Evolutionary conservation across 2,329 filamentous ascomycete species (phyloP).

Genomic region (Didymella keratinophila): DNA sequence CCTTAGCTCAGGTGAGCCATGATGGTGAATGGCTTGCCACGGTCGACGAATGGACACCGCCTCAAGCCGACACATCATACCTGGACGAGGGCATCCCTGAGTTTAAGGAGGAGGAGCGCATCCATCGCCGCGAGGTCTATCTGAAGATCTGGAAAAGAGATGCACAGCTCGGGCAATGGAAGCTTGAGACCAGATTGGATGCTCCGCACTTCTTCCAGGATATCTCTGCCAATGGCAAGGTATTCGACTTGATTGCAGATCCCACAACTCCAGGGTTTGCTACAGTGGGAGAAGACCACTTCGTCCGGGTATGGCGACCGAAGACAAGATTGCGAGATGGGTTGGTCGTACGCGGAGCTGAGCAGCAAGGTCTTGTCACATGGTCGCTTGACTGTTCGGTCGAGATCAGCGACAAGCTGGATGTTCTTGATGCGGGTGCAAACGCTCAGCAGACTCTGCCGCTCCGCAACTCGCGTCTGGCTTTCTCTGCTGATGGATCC

Average conservation of each 20-base stretch:
- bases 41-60: constrained; percentile 87
- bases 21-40: constrained; percentile 92
- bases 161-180: constrained; percentile 65
- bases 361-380: constrained; percentile 66
- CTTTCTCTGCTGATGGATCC: constrained; percentile 67
- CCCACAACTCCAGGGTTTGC: constrained; percentile 76
- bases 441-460: constrained; percentile 40
- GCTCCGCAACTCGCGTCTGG: constrained; percentile 68
- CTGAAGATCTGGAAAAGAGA: constrained; percentile 89
- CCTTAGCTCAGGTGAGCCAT: constrained; percentile 75
- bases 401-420: constrained; percentile 52
- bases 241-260: constrained; percentile 78
- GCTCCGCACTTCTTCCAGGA: constrained; percentile 72
- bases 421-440: constrained; percentile 33
- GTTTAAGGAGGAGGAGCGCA: constrained; percentile 54
- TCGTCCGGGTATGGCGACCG: constrained; percentile 82
- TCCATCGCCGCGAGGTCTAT: constrained; percentile 72
- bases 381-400: constrained; percentile 75
- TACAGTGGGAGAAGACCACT: constrained; percentile 82
- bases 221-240: constrained; percentile 58
- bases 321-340: constrained; percentile 74
- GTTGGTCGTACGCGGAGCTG: constrained; percentile 64
- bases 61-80: constrained; percentile 70
- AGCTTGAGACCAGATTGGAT: constrained; percentile 83
- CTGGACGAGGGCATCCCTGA: constrained; percentile 55